phyloP scores from a whole-genome alignment of 768 basidiomycete species.

The Leccinum subgranulosum region DNA sequence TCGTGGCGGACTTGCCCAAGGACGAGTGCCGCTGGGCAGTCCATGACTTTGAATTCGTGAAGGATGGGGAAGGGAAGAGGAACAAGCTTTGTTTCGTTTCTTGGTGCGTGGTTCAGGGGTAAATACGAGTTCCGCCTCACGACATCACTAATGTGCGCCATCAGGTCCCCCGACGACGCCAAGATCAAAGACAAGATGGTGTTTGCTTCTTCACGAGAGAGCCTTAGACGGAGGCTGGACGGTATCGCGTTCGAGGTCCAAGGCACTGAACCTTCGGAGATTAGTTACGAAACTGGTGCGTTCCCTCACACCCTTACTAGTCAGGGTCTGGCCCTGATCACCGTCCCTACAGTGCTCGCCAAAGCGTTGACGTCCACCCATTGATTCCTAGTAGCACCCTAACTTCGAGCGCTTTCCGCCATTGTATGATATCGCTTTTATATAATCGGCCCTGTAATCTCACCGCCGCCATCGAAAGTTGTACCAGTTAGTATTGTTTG shows the following conservation, averaged over 20 bases:
- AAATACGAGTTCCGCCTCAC: background rate
- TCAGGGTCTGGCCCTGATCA: background rate
- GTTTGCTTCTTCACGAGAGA: constrained; percentile 83
- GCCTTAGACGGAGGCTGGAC: constrained; percentile 65
- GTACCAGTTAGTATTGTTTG: background rate
- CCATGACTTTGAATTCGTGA: constrained; percentile 86
- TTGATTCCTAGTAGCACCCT: constrained; percentile 6
- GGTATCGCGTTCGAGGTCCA: constrained; percentile 84
- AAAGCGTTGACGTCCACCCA: constrained; percentile 17
- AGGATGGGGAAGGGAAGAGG: constrained; percentile 54
- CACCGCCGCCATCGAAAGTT: background rate
- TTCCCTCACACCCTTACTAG: too few relatives aligned
- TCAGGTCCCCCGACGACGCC: constrained; percentile 83
- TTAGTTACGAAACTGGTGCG: constrained; percentile 69
- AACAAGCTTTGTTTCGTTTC: constrained; percentile 83
- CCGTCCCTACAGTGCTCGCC: constrained; percentile 10
- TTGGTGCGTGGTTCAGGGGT: constrained; percentile 54
- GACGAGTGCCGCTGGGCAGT: constrained; percentile 83
- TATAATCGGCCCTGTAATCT: background rate
- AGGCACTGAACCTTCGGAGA: constrained; percentile 74
- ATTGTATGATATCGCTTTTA: background rate
- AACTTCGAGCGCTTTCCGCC: background rate
- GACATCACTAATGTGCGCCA: background rate
- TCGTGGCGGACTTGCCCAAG: constrained; percentile 71
- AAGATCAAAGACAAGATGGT: constrained; percentile 93